Conservation (phyloP, 768 basidiomycete genomes). For the Clathrus columnatus region DNA sequence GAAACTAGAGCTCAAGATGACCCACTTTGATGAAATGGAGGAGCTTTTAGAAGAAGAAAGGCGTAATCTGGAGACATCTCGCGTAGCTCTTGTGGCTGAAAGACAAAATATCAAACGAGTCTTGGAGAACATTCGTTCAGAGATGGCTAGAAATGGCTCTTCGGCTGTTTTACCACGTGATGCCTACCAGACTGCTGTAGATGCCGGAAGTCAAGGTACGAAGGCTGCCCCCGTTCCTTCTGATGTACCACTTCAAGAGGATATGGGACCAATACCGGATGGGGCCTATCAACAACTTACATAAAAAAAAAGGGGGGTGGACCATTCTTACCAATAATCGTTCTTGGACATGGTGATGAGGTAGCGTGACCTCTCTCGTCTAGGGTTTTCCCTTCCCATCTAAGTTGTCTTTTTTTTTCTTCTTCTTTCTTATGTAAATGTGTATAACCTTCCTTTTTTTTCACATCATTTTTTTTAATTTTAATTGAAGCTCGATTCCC, state of each 20-base stretch:
- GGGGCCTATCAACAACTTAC: slow-evolving; percentile 6
- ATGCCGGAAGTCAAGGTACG: slow-evolving; percentile 6
- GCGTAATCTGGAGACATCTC: slow-evolving; percentile 70
- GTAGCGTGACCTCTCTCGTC: background rate
- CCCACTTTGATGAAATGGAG: slow-evolving; percentile 91
- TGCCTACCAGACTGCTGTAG: slow-evolving; percentile 6
- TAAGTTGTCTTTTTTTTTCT: background rate
- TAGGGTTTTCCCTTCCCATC: no score
- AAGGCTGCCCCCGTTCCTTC: background rate
- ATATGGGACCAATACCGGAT: slow-evolving; percentile 3
- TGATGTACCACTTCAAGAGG: slow-evolving; percentile 1
- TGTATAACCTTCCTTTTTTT: no score
- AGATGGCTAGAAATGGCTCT: slow-evolving; percentile 45
- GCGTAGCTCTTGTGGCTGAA: slow-evolving; percentile 74
- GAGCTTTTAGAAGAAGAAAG: slow-evolving; percentile 87
- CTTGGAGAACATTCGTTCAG: slow-evolving; percentile 56
- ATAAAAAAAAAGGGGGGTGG: no score
- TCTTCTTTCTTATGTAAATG: background rate
- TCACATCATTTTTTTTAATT: background rate
- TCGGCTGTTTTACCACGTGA: background rate
- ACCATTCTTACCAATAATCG: background rate
- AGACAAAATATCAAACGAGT: slow-evolving; percentile 61
- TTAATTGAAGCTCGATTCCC: background rate
- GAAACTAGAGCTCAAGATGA: slow-evolving; percentile 92
- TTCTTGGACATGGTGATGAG: background rate